phyloP scores from a whole-genome alignment of 352 stramenopile genomes.

The Phytophthora aleatoria region DNA sequence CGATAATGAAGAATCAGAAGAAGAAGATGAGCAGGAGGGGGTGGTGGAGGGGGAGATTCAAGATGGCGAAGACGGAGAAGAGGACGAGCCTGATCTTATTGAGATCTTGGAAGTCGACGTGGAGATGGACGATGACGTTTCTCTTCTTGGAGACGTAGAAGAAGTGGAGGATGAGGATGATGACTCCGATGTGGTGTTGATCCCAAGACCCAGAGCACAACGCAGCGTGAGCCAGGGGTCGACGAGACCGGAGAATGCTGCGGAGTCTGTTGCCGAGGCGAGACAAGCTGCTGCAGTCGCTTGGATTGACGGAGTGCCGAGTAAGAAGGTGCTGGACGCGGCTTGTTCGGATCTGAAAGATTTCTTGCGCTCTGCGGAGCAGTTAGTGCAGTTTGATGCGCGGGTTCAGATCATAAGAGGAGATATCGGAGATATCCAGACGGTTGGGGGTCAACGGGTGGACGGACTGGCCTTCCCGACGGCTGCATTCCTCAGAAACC shows the following conservation, averaged over 20 bases:
- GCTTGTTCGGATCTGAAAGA: slow-evolving; percentile 33
- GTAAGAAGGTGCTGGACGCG: slow-evolving; percentile 26
- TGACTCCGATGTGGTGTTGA: not conserved
- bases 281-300: not conserved
- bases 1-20: slow-evolving; percentile 24
- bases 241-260: not conserved
- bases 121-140: slow-evolving; percentile 21
- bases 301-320: slow-evolving; percentile 28
- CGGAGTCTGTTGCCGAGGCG: slow-evolving; percentile 7
- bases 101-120: slow-evolving; percentile 32
- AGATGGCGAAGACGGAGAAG: slow-evolving; percentile 10
- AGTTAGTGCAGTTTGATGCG: slow-evolving; percentile 45
- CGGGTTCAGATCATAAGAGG: slow-evolving; percentile 42
- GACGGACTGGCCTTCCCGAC: slow-evolving; percentile 49
- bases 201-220: slow-evolving; percentile 4
- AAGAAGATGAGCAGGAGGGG: slow-evolving; percentile 20
- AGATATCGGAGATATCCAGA: slow-evolving; percentile 47
- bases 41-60: not conserved
- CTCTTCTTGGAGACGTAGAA: slow-evolving; percentile 22
- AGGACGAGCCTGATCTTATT: slow-evolving; percentile 19
- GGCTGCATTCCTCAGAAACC: slow-evolving; percentile 26
- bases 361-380: slow-evolving; percentile 39
- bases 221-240: not conserved
- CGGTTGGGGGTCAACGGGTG: slow-evolving; percentile 22
- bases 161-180: slow-evolving; percentile 21